phyloP scores from a whole-genome alignment of 164 flowering plant species.

The Annona cherimola region DNA sequence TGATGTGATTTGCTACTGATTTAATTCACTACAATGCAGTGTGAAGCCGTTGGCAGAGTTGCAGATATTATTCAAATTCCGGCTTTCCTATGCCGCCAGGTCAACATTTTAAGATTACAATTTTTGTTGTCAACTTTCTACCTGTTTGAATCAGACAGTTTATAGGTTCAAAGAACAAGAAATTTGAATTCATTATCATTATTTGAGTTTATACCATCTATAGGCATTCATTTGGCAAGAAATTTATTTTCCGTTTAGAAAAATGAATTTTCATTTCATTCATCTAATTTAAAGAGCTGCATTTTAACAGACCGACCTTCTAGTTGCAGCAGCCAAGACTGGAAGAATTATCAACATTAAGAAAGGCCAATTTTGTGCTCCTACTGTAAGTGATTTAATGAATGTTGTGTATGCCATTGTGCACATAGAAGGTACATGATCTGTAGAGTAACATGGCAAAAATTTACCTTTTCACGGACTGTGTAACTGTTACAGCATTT shows the following conservation, averaged over 20 bases:
- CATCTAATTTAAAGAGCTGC: conserved; percentile 9
- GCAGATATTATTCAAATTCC: conserved; percentile 98
- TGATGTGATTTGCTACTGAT: not conserved
- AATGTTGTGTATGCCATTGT: not conserved
- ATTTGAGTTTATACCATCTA: too few species aligned
- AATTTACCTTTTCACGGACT: not conserved
- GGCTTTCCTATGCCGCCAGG: conserved; percentile 98
- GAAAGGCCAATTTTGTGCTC: conserved; percentile 97
- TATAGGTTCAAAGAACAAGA: not conserved
- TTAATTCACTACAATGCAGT: conserved; percentile 34
- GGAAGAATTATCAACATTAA: conserved; percentile 91
- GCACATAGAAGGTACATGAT: not conserved
- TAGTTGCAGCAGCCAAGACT: conserved; percentile 94
- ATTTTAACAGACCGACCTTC: conserved; percentile 80
- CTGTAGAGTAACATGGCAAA: not conserved
- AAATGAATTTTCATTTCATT: not conserved
- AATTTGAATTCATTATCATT: too few species aligned
- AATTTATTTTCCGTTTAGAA: not conserved
- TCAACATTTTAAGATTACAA: conserved; percentile 9
- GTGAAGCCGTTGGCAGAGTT: conserved; percentile 86
- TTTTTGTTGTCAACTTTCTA: not conserved
- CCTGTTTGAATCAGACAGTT: not conserved
- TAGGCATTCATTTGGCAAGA: not conserved
- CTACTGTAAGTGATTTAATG: conserved; percentile 60
- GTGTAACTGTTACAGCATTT: not conserved